Evolutionary conservation across 257 asterid species (phyloP).

Genomic region (Solanum piurae): DNA sequence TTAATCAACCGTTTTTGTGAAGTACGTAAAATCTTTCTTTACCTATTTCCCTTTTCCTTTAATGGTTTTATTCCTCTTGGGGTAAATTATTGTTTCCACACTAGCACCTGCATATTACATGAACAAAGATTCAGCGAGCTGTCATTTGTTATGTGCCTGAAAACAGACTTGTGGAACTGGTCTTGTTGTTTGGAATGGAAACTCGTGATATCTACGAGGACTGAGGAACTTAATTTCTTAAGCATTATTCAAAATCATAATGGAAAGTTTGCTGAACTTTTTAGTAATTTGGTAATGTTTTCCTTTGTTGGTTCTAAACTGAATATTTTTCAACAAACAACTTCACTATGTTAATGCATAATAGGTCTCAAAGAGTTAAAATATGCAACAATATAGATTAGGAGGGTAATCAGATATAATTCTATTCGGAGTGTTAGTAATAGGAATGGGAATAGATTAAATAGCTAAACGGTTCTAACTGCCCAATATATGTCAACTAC

Average conservation of each 20-base stretch:
- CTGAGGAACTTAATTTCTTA: no score
- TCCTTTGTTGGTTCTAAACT: neutral
- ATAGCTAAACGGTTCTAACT: neutral
- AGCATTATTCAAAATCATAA: neutral
- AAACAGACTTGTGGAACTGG: no score
- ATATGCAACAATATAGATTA: neutral
- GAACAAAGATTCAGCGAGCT: no score
- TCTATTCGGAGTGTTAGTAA: neutral
- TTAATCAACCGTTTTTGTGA: constrained; percentile 64
- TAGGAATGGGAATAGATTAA: neutral
- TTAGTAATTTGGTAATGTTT: neutral
- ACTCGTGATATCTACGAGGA: no score
- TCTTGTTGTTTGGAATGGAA: no score
- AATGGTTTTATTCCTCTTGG: no score
- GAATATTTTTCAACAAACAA: neutral
- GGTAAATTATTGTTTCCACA: no score
- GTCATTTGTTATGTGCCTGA: no score
- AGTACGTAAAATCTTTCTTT: no score
- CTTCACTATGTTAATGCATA: neutral
- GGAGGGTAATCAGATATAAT: no score
- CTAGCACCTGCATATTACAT: no score
- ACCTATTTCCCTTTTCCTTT: no score
- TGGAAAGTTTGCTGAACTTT: neutral
- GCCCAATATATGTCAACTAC: neutral
- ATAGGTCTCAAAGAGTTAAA: neutral